Conservation (phyloP, 768 basidiomycete genomes). For the Tubosaeta sp. region DNA sequence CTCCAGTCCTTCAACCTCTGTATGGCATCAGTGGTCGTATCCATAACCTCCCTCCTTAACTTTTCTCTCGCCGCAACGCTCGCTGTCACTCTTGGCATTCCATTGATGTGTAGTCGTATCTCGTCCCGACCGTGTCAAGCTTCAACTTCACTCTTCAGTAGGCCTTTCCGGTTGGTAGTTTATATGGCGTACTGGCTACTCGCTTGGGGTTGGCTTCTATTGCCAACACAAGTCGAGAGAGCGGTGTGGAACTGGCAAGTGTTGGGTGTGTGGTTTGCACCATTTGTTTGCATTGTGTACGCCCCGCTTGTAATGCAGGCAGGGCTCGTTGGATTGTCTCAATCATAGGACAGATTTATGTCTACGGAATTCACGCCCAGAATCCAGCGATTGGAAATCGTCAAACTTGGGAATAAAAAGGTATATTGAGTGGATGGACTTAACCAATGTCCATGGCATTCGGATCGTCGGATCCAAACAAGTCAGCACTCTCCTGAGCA, state of each 20-base stretch:
- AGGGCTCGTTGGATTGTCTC: conserved; percentile 47
- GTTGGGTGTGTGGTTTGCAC: conserved; percentile 77
- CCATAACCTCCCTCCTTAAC: conserved; percentile 83
- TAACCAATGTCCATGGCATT: conserved; percentile 32
- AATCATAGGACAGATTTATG: conserved; percentile 2
- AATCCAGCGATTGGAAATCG: neutral
- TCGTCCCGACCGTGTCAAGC: conserved; percentile 19
- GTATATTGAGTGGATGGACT: conserved; percentile 1
- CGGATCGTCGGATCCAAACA: conserved; percentile 49
- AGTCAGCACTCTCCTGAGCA: conserved; percentile 24
- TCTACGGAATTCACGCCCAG: neutral
- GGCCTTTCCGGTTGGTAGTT: conserved; percentile 3
- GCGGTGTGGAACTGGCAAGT: conserved; percentile 77
- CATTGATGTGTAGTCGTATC: conserved; percentile 49
- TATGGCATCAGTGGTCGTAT: conserved; percentile 81
- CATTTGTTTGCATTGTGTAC: conserved; percentile 78
- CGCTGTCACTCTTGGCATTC: conserved; percentile 59
- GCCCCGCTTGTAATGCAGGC: conserved; percentile 71
- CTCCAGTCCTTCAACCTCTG: conserved; percentile 78
- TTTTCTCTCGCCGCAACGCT: conserved; percentile 83
- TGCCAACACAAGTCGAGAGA: conserved; percentile 40
- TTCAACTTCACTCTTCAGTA: conserved; percentile 25
- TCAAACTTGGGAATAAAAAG: neutral
- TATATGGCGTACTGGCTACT: conserved; percentile 42
- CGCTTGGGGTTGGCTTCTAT: conserved; percentile 56